Evolutionary conservation across 257 asterid species (phyloP).

Genomic region (Solanum chaucha): DNA sequence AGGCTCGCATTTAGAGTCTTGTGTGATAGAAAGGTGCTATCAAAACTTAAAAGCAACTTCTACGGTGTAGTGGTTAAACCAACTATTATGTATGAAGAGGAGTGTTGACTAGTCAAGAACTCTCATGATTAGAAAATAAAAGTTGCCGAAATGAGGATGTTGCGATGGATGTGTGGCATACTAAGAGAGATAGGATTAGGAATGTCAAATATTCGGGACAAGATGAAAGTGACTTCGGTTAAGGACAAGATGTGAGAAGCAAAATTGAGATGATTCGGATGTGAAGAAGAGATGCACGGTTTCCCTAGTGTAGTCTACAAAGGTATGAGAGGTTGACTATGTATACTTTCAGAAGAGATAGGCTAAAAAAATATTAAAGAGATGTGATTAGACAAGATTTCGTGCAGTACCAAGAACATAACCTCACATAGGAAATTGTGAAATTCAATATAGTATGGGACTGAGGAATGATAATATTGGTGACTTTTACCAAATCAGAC

Average conservation of each 20-base stretch:
- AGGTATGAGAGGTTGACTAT: background rate
- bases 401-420: no score
- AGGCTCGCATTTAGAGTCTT: background rate
- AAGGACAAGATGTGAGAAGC: background rate
- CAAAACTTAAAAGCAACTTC: background rate
- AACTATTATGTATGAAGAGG: background rate
- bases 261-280: background rate
- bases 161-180: background rate
- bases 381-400: background rate
- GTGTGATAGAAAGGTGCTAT: background rate
- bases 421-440: background rate
- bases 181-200: background rate
- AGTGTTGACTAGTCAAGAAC: background rate
- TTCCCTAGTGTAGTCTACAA: background rate
- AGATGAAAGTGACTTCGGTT: background rate
- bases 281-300: background rate
- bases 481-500: background rate
- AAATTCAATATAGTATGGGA: background rate
- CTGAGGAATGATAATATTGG: background rate
- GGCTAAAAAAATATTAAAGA: background rate
- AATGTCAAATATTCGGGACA: background rate
- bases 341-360: background rate
- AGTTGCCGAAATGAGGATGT: accelerated
- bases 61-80: background rate
- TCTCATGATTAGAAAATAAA: background rate